Conservation (phyloP, 2,329 filamentous ascomycete genomes). For the Gyromitra esculenta region DNA sequence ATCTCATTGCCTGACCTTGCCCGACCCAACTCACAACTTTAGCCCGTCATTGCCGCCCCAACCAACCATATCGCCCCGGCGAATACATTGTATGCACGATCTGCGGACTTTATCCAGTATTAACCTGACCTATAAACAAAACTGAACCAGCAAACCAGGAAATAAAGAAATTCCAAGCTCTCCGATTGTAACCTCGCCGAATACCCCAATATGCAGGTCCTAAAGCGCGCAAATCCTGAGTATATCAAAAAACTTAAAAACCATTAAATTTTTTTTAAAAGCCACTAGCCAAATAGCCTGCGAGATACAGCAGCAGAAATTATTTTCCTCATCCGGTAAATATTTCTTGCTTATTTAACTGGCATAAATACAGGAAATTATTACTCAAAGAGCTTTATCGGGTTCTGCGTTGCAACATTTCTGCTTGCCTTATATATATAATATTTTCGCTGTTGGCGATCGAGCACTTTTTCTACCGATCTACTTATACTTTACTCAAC, state of each 20-base stretch:
- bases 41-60: neutral
- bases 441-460: neutral
- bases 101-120: slow-evolving; percentile 12
- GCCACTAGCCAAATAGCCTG: neutral
- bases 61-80: slow-evolving; percentile 5
- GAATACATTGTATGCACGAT: slow-evolving; percentile 18
- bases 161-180: neutral
- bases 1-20: slow-evolving; percentile 3
- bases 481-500: neutral
- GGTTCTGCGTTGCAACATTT: neutral
- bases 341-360: neutral
- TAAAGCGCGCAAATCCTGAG: slow-evolving; percentile 12
- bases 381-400: neutral
- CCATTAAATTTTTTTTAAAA: neutral
- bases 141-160: neutral
- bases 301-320: neutral
- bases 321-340: neutral
- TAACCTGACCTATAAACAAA: slow-evolving; percentile 22
- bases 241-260: neutral
- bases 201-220: neutral
- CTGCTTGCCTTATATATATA: neutral
- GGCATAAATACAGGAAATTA: neutral
- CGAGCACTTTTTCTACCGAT: neutral
- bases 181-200: neutral
- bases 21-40: neutral